Conservation (phyloP, 2,329 filamentous ascomycete species). For the Fusarium sterilihyphosum region DNA sequence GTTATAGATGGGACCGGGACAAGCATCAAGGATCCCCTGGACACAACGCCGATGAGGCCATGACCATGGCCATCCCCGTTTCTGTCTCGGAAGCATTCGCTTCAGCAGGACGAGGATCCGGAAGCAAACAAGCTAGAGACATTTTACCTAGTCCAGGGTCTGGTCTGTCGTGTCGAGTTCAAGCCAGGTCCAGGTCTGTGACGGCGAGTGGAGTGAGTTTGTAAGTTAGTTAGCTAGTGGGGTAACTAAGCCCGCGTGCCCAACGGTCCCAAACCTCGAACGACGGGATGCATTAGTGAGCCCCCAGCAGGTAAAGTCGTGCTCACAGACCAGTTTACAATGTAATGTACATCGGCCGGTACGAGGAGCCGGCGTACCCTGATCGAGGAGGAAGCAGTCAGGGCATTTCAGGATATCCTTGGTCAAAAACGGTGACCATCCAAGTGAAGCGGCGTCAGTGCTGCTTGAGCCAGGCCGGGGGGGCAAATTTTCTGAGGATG, state of each 20-base stretch:
- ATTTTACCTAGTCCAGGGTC: conserved; percentile 33
- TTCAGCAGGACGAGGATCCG: conserved; percentile 33
- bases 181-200: conserved; percentile 39
- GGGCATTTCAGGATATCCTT: not conserved
- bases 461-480: not conserved
- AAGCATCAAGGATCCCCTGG: conserved; percentile 23
- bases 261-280: conserved; percentile 34
- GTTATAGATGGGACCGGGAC: conserved; percentile 25
- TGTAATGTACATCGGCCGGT: conserved; percentile 9
- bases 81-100: conserved; percentile 35
- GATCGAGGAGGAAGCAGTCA: not conserved
- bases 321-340: conserved; percentile 16
- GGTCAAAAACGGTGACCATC: not conserved
- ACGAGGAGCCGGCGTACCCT: conserved; percentile 41
- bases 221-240: conserved; percentile 22
- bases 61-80: conserved; percentile 29
- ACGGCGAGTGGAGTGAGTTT: conserved; percentile 34
- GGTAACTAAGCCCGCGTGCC: conserved; percentile 21
- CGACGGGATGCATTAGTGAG: conserved; percentile 26
- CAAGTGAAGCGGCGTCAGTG: not conserved
- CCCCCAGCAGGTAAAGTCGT: not conserved
- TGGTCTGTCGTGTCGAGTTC: conserved; percentile 29
- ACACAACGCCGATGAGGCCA: conserved; percentile 27
- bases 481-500: conserved; percentile 5
- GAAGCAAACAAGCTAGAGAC: conserved; percentile 32